Conservation (phyloP, 2,329 filamentous ascomycete species). For the Alternaria burnsii region DNA sequence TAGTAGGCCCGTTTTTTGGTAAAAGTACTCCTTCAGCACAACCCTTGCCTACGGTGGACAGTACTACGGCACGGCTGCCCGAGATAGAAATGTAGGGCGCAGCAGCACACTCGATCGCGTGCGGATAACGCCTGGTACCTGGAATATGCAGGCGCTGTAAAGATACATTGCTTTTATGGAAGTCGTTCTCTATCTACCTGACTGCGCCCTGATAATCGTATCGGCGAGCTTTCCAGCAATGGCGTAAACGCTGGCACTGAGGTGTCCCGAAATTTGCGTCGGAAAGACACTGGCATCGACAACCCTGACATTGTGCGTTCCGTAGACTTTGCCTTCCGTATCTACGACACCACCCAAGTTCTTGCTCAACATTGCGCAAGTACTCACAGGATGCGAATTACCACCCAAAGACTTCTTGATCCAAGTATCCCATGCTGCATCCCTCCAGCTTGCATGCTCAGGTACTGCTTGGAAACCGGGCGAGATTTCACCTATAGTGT, state of each 20-base stretch:
- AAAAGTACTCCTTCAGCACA: too few species aligned
- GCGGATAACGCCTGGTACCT: not conserved
- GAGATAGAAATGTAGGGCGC: too few species aligned
- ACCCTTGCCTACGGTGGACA: too few species aligned
- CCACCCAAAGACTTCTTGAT: slow-evolving; percentile 27
- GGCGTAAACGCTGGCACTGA: slow-evolving; percentile 49
- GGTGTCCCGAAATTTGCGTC: slow-evolving; percentile 47
- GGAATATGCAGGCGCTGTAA: not conserved
- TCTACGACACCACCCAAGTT: slow-evolving; percentile 50
- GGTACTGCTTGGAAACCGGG: slow-evolving; percentile 37
- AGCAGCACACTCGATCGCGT: not conserved
- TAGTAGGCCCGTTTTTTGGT: too few species aligned
- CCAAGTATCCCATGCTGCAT: slow-evolving; percentile 35
- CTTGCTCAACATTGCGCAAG: slow-evolving; percentile 44
- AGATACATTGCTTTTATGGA: not conserved
- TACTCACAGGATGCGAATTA: slow-evolving; percentile 47
- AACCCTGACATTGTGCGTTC: slow-evolving; percentile 46
- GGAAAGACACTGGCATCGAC: slow-evolving; percentile 51
- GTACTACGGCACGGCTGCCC: too few species aligned
- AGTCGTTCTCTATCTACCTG: not conserved
- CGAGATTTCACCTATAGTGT: slow-evolving; percentile 29
- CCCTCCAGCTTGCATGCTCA: slow-evolving; percentile 22
- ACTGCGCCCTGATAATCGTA: slow-evolving; percentile 18
- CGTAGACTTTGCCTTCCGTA: slow-evolving; percentile 43
- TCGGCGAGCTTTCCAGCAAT: slow-evolving; percentile 49